Conservation (phyloP, 371 early-diverging fungal species). For the Mucor plumbeus region DNA sequence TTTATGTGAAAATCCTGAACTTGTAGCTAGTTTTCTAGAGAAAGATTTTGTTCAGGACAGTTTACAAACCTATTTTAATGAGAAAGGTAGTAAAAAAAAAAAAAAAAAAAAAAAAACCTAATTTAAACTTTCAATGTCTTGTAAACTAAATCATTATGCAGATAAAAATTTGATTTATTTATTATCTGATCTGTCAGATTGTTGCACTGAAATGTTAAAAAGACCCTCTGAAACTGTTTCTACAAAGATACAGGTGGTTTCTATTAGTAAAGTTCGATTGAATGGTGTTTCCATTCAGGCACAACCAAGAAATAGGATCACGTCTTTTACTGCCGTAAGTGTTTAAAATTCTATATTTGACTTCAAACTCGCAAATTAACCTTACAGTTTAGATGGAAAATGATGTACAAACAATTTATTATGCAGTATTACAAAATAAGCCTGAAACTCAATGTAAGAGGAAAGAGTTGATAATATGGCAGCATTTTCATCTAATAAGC, state of each 20-base stretch:
- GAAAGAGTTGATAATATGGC: too few species aligned
- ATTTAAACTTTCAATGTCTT: too few species aligned
- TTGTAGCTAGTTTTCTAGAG: conserved; percentile 24
- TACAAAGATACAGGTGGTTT: conserved; percentile 12
- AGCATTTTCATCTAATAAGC: background rate
- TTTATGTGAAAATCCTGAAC: conserved; percentile 29
- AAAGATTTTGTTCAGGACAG: conserved; percentile 24
- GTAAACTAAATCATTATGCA: background rate
- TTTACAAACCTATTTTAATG: conserved; percentile 18
- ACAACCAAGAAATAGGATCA: conserved; percentile 8
- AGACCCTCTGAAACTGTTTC: conserved; percentile 22
- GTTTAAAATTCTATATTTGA: too few species aligned
- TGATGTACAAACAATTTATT: background rate
- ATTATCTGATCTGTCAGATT: background rate
- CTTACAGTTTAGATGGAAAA: background rate
- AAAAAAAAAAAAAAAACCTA: too few species aligned
- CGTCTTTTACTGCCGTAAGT: conserved; percentile 19
- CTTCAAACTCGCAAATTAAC: background rate
- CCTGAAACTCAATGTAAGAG: conserved; percentile 22
- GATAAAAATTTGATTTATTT: background rate
- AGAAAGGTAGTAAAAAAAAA: too few species aligned
- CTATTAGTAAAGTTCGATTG: conserved; percentile 3
- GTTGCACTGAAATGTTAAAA: conserved; percentile 20
- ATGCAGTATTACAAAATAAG: conserved; percentile 18
- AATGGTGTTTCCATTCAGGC: background rate